phyloP scores from a whole-genome alignment of 1,284 basidiomycete species.

The Papiliotrema fonsecae region DNA sequence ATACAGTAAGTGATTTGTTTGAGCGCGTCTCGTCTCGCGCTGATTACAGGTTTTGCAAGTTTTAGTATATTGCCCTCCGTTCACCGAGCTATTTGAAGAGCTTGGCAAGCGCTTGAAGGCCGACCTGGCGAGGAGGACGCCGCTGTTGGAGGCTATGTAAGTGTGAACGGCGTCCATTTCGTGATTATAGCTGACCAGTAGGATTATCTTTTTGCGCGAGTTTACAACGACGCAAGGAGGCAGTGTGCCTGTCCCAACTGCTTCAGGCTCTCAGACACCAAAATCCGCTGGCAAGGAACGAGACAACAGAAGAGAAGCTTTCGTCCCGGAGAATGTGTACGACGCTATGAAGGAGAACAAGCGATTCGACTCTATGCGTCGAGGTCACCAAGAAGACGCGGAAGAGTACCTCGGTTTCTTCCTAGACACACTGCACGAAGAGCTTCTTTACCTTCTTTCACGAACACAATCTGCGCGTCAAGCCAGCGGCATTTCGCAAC shows the following conservation, averaged over 20 bases:
- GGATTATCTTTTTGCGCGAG: constrained; percentile 72
- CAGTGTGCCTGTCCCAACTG: constrained; percentile 9
- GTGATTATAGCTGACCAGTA: constrained; percentile 1
- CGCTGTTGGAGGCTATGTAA: constrained; percentile 72
- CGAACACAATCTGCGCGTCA: constrained; percentile 28
- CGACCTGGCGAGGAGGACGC: constrained; percentile 56
- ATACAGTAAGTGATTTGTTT: constrained; percentile 56
- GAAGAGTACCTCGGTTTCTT: constrained; percentile 99
- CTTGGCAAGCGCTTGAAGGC: constrained; percentile 57
- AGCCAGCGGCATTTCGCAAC: constrained; percentile 47
- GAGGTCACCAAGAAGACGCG: constrained; percentile 95
- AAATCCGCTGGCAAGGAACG: constrained; percentile 19
- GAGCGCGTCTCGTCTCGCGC: background rate
- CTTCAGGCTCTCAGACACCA: constrained; percentile 24
- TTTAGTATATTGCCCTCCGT: constrained; percentile 81
- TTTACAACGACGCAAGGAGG: constrained; percentile 50
- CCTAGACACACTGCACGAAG: constrained; percentile 91
- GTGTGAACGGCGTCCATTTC: constrained; percentile 10
- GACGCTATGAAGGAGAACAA: constrained; percentile 94
- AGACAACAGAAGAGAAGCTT: constrained; percentile 54
- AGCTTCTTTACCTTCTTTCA: constrained; percentile 64
- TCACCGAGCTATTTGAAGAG: constrained; percentile 72
- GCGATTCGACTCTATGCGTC: constrained; percentile 87
- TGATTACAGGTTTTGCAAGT: constrained; percentile 67
- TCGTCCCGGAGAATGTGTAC: constrained; percentile 85